Evolutionary conservation across 108 stramenopile genomes (phyloP), one percentile per base, ranked within the genome.

Genomic region (Pseudonitzschia pungens): DNA sequence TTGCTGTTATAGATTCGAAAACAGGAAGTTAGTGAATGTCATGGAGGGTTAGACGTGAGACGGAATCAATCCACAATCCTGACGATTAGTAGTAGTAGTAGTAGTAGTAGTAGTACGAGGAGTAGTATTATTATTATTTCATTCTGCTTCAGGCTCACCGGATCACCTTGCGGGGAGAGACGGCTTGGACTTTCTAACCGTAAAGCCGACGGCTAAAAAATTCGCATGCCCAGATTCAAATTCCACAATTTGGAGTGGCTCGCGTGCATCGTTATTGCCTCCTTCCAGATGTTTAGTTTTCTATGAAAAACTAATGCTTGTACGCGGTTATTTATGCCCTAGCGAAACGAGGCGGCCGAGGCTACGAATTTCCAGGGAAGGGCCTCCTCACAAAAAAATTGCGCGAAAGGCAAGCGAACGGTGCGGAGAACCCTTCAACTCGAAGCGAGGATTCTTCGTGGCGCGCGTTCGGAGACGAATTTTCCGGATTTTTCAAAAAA

Each of bases 221-320:
- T 24, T 55, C 54, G 54, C 54, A 55, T 55, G 26, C 54, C 62
- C 26, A 33, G 28, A 32, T 63, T 63, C 62, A 63, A 63, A 63
- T 63, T 63, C 62, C 6, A 4, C 31, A 9, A 32, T 22, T 10
- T 12, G 21, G 54, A 22, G 24, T 10, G 54, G 54, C 54, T 24
- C 24, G 54, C 54, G 54, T 10, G 54, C 45, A 48, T 48, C 18
- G 18, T 48, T 48, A 48, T 18, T 18, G 45, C 45, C 45, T 48
- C 14, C 7, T 48, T 48, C 45, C 18, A 10, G 45, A 48, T 48
- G 45, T 48, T 18, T 12, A 11, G 45, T 2, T 18, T 48, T 48
- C 1, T 18, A 14, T 48, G 14, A 18, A 12, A 48, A 18, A 48
- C 18, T 11, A 10, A 2, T 48, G 1, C 45, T 48, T 18, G 9